These are phyloP conservation scores for Apophysomyces sp. DNA, from an alignment of 371 early-diverging fungal species.

Conservation along the genomic window DNA sequence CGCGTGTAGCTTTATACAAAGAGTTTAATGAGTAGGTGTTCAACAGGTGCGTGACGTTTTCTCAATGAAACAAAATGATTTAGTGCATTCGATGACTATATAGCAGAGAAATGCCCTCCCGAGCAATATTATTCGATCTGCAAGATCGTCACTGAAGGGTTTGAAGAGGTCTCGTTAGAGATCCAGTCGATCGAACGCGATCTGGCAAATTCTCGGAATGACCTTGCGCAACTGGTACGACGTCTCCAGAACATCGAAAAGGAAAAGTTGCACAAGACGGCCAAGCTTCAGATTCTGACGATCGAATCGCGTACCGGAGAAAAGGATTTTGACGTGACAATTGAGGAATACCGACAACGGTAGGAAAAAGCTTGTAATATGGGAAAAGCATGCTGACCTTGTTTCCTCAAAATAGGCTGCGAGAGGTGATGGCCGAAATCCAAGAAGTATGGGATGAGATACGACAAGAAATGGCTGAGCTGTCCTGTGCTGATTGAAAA, in stretches of 20 bases:
- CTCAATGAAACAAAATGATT: not conserved
- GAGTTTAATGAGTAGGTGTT: conserved; percentile 42
- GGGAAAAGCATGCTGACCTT: not conserved
- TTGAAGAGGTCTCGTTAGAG: conserved; percentile 43
- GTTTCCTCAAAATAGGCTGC: conserved; percentile 7
- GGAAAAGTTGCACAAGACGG: conserved; percentile 37
- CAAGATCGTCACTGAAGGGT: conserved; percentile 44
- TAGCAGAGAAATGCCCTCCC: conserved; percentile 30
- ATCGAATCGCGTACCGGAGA: conserved; percentile 38
- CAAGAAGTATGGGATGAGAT: conserved; percentile 44
- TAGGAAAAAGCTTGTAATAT: conserved; percentile 2
- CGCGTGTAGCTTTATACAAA: conserved; percentile 37
- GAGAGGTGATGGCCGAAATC: conserved; percentile 17
- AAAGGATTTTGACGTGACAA: conserved; percentile 39
- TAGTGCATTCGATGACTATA: conserved; percentile 49
- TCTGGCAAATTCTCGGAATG: conserved; percentile 12
- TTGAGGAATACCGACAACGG: conserved; percentile 27
- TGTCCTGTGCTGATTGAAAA: conserved; percentile 7
- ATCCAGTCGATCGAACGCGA: conserved; percentile 37
- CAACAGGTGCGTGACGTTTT: not conserved
- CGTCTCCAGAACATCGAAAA: conserved; percentile 37
- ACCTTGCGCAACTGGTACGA: conserved; percentile 31
- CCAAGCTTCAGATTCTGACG: conserved; percentile 36
- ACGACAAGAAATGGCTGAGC: conserved; percentile 37
- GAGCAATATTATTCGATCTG: conserved; percentile 49